Evolutionary conservation across 352 stramenopile species (phyloP).

Genomic region (Globisporangium uncinulatum): DNA sequence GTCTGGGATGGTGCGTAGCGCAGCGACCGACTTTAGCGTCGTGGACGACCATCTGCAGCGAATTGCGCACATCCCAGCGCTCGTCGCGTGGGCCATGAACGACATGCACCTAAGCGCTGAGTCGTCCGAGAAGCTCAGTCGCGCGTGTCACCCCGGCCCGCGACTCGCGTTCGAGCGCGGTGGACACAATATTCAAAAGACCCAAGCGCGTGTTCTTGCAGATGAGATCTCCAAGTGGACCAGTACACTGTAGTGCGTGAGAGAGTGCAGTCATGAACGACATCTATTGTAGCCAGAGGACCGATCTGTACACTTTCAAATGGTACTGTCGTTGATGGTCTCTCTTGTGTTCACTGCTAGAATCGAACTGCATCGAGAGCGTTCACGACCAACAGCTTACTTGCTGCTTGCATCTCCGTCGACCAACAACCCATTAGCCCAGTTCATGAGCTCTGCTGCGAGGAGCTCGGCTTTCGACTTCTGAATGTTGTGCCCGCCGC

Average conservation of each 20-base stretch:
- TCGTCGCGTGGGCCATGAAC: slow-evolving; percentile 54
- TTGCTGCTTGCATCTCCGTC: too few relatives aligned
- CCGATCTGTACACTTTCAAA: too few relatives aligned
- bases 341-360: too few relatives aligned
- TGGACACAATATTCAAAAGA: slow-evolving; percentile 77
- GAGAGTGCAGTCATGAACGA: too few relatives aligned
- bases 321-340: neutral
- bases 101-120: slow-evolving; percentile 20
- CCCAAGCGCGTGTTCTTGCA: slow-evolving; percentile 20
- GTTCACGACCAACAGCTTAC: too few relatives aligned
- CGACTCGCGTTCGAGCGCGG: slow-evolving; percentile 44
- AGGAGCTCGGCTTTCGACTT: slow-evolving; percentile 61
- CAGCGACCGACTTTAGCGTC: slow-evolving; percentile 39
- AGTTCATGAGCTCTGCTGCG: slow-evolving; percentile 20
- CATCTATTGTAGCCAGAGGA: too few relatives aligned
- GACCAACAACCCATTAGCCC: slow-evolving; percentile 2
- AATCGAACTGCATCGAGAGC: too few relatives aligned
- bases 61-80: slow-evolving; percentile 25
- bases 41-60: slow-evolving; percentile 26
- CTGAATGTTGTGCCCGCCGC: slow-evolving; percentile 69
- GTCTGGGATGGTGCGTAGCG: slow-evolving; percentile 41
- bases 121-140: slow-evolving; percentile 3
- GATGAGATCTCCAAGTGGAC: slow-evolving; percentile 5
- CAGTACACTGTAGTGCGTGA: slow-evolving; percentile 1
- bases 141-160: slow-evolving; percentile 19